Evolutionary conservation across 1,139 yeast species (phyloP), one percentile per base, ranked within the genome.

Genomic region (Wickerhamiella infanticola): DNA sequence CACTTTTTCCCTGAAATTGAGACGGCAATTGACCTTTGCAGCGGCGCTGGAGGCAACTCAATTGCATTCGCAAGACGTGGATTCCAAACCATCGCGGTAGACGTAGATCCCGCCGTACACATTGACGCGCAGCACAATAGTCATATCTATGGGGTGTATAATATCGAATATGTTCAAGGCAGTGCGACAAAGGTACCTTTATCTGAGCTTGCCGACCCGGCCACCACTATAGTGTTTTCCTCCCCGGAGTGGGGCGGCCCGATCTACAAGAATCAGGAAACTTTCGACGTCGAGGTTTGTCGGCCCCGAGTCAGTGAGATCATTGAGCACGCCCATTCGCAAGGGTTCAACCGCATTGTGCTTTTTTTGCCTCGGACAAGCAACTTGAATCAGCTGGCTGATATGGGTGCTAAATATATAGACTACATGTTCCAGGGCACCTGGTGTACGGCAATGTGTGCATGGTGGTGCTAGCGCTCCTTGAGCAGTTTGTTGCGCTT

Each of bases 181-280:
- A 82, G 80, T 51, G 82, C 26, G 8, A 29, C 36, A 8, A 5
- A 27, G 5, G 25, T 29, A 3, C 8, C 26, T 5, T 35, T 45
- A 26, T 29, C 18, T 2, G 41, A 43, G 37, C 33, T 41, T 8
- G 45, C 25, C 26, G 50, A 47, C 8, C 49, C 50, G 58, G 59
- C 6, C 61, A 65, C 40, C 51, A 75, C 46, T 53, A 23, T 83
- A 41, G 69, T 81, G 5, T 88, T 85, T 63, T 73, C 79, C 25
- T 84, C 95, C 4, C 97, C 97, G 0, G 97, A 97, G 0, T 90
- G 98, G 98, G 97, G 97, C 13, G 98, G 98, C 0, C 85, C 93
- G 0, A 60, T 65, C 3, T 90, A 88, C 62, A 63, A 66, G 35
- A 56, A 64, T 8, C 53, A 58, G 3, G 66, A 66, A 1, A 55